These are phyloP conservation scores for Chaetoscypha palmicola DNA, from an alignment of 2,329 filamentous ascomycete species.

Conservation along the genomic window DNA sequence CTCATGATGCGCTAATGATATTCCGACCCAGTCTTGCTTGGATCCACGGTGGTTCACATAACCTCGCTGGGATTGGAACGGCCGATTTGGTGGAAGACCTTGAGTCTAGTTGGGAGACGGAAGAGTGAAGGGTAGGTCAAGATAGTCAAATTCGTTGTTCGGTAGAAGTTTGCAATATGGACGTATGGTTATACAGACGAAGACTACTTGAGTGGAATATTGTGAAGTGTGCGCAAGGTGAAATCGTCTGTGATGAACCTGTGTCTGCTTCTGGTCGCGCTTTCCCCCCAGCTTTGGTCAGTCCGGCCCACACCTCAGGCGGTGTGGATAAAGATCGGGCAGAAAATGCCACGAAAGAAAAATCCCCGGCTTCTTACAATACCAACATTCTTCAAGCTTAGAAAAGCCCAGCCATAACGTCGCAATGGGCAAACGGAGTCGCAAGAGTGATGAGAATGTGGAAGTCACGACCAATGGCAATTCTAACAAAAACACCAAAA, in stretches of 20 bases:
- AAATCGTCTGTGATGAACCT: background rate
- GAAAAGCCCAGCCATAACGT: too few species aligned
- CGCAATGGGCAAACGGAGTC: constrained; percentile 29
- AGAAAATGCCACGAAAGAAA: too few species aligned
- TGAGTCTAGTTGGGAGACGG: constrained; percentile 3
- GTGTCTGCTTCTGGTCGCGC: constrained; percentile 2
- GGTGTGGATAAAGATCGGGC: background rate
- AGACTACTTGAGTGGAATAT: too few species aligned
- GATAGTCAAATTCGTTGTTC: constrained; percentile 1
- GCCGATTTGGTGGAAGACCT: constrained; percentile 10
- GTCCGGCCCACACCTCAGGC: background rate
- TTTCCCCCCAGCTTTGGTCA: background rate
- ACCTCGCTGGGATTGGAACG: constrained; percentile 20
- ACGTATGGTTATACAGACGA: too few species aligned
- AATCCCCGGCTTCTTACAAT: too few species aligned
- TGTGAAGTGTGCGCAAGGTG: too few species aligned
- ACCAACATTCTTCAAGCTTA: too few species aligned
- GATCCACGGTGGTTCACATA: constrained; percentile 24
- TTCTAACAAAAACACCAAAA: constrained; percentile 19
- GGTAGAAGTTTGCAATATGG: too few species aligned
- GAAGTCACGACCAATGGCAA: constrained; percentile 18
- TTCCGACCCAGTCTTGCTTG: constrained; percentile 21
- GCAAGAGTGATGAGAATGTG: constrained; percentile 19
- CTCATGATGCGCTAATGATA: constrained; percentile 25
- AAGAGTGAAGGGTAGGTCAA: background rate